Evolutionary conservation across 2,329 filamentous ascomycete species (phyloP), one percentile per base, ranked within the genome.

Genomic region (Hypoxylon sp.): DNA sequence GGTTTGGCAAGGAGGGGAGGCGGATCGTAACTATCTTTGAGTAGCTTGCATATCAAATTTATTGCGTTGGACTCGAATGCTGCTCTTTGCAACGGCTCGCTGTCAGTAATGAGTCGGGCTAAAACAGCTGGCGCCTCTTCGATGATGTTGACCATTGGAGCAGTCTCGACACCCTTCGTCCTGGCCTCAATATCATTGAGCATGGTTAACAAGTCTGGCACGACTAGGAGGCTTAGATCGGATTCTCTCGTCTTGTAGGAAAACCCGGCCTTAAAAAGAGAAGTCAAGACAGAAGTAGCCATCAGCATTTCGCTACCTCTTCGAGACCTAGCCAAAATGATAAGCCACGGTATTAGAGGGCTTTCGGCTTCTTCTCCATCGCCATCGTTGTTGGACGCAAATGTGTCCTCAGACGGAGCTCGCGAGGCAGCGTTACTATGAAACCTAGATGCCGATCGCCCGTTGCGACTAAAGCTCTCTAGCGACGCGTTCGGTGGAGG

Each of bases 61-160:
- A 85, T 77, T 1, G 80, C 83, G 24, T 80, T 77, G 59, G 82
- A 83, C 63, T 97, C 92, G 44, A 89, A 90, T 0, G 93, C 93
- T 37, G 92, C 89, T 71, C 89, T 91, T 77, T 98, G 94, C 55
- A 98, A 82, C 61, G 87, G 84, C 63, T 91, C 87, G 74, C 89
- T 93, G 72, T 95, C 92, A 24, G 88, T 87, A 17, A 97, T 88
- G 39, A 98, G 82, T 47, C 89, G 87, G 15, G 93, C 92, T 56
- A 98, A 82, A 10, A 96, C 85, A 1, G 87, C 84, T 6, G 94
- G 92, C 1, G 91, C 88, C 65, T 87, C 87, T 74, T 94, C 91
- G 57, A 88, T 82, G 11, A 93, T 82, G 7, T 79, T 76, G 70
- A 85, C 82, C 20, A 80, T 79, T 11, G 78, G 71, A 11, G 80